Evolutionary conservation across 2,329 filamentous ascomycete species (phyloP), one percentile per base, ranked within the genome.

Genomic region (Cladosporium sphaerospermum): DNA sequence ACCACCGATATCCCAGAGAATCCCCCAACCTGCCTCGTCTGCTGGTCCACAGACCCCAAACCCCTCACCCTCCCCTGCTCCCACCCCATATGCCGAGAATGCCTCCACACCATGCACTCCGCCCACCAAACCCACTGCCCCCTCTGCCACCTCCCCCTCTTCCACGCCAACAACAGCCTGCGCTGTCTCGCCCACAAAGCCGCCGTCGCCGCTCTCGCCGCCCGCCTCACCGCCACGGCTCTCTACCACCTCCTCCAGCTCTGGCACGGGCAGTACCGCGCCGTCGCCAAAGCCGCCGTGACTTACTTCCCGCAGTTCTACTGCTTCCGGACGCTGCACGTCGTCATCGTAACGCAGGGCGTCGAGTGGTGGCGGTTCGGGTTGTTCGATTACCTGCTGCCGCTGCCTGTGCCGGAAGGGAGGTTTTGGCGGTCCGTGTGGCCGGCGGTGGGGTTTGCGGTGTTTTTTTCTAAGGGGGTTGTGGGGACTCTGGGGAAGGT

Each of bases 401-500:
- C 32, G 13, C 28, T 46, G 3, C 44, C 44, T 0, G 31, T 46
- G 14, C 31, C 44, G 44, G 31, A 46, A 2, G 59, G 59, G n/a
- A 72, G 61, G 44, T 56, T 63, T 3, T 57, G 48, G 34, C 66
- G 55, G 31, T 62, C 60, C 4, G 45, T 55, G 37, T 61, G 54
- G 6, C 66, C 63, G 31, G 59, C 51, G 0, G 60, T 64, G 1
- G 63, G 57, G 5, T 69, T 69, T 53, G 65, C 66, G 55, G 70
- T 77, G 63, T 64, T 68, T 67, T 37, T 46, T 10, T 18, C 32
- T 1, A 13, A 8, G 31, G 32, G 32, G 8, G 14, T 28, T 9
- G 18, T 10, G 1, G 32, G 32, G 9, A 16, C 9, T 10, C 14
- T 46, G 31, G n/a, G 8, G 4, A 46, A 16, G 14, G 23, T 46